Percentiles rank a stretch among this genome's conserved stretches.
Conservation (phyloP, 148 eudicot genomes). For the Linanthus parryae region DNA sequence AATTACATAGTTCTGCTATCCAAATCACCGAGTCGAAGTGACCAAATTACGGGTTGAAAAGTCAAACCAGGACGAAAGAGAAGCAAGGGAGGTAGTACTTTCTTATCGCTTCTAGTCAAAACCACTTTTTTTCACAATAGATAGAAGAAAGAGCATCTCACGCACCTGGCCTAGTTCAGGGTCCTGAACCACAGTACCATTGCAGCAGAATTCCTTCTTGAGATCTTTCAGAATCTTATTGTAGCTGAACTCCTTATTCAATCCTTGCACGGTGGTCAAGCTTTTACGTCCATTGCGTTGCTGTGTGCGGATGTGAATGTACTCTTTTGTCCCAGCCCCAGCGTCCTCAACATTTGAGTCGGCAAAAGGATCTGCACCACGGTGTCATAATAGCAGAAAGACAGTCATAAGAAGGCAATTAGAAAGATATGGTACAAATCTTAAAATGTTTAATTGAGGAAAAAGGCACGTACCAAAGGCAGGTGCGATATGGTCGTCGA, state of each 20-base stretch:
- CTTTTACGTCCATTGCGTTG: slow-evolving; percentile 11
- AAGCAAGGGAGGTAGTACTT: too few species aligned
- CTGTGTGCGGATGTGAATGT: slow-evolving; percentile 8
- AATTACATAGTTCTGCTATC: too few species aligned
- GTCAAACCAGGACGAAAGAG: too few species aligned
- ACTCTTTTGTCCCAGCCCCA: slow-evolving; percentile 10
- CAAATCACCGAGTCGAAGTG: too few species aligned
- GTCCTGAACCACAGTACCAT: slow-evolving; percentile 13
- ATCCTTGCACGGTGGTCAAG: slow-evolving; percentile 12
- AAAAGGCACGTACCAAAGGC: slow-evolving; percentile 48
- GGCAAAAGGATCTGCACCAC: slow-evolving; percentile 6
- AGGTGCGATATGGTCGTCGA: slow-evolving; percentile 53
- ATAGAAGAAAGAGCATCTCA: too few species aligned
- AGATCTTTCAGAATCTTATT: slow-evolving; percentile 11
- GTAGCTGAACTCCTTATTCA: slow-evolving; percentile 12
- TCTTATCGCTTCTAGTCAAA: too few species aligned
- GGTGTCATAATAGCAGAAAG: background rate
- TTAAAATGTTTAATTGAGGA: background rate
- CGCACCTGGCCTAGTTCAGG: slow-evolving; percentile 40
- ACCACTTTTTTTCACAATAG: too few species aligned
- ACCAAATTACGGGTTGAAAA: too few species aligned
- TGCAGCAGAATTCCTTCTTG: slow-evolving; percentile 9
- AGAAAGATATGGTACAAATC: too few species aligned
- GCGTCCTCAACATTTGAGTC: slow-evolving; percentile 10
- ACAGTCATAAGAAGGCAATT: background rate